phyloP scores from a whole-genome alignment of 2,329 filamentous ascomycete species.

The Microcyclosporella mali region DNA sequence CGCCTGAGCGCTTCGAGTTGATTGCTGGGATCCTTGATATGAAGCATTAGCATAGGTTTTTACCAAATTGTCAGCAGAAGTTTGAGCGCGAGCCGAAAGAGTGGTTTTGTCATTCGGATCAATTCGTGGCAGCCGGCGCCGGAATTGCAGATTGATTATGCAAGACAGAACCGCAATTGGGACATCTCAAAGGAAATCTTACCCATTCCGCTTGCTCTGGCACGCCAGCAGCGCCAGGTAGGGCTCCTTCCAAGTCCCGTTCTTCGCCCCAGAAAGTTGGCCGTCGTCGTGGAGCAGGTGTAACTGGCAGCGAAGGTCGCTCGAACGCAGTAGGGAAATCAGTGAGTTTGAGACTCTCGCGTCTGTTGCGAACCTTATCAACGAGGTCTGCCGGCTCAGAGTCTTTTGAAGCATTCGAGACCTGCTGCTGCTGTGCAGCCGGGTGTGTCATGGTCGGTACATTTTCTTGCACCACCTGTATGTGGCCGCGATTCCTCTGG shows the following conservation, averaged over 20 bases:
- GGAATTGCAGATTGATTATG: slow-evolving; percentile 1
- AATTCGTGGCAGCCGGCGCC: slow-evolving; percentile 1
- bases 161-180: too few species aligned
- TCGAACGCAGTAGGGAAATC: slow-evolving; percentile 81
- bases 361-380: slow-evolving; percentile 33
- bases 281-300: slow-evolving; percentile 71
- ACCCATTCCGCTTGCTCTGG: slow-evolving; percentile 89
- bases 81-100: too few species aligned
- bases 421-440: slow-evolving; percentile 10
- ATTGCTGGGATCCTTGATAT: slow-evolving; percentile 39
- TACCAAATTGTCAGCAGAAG: slow-evolving; percentile 1
- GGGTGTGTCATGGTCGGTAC: slow-evolving; percentile 8
- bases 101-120: neutral
- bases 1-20: slow-evolving; percentile 44
- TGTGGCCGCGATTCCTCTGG: slow-evolving; percentile 51
- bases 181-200: slow-evolving; percentile 64
- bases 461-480: slow-evolving; percentile 18
- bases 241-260: slow-evolving; percentile 49
- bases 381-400: slow-evolving; percentile 21
- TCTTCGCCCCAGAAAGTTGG: slow-evolving; percentile 62
- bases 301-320: slow-evolving; percentile 82
- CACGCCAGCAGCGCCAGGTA: slow-evolving; percentile 75
- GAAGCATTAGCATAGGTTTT: slow-evolving; percentile 11
- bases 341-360: slow-evolving; percentile 63
- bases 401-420: slow-evolving; percentile 22